A percentile compares a stretch with the other conserved stretches of the same genome.
phyloP scores from a whole-genome alignment of 108 stramenopile genomes.

The Craspedostauros australis region DNA sequence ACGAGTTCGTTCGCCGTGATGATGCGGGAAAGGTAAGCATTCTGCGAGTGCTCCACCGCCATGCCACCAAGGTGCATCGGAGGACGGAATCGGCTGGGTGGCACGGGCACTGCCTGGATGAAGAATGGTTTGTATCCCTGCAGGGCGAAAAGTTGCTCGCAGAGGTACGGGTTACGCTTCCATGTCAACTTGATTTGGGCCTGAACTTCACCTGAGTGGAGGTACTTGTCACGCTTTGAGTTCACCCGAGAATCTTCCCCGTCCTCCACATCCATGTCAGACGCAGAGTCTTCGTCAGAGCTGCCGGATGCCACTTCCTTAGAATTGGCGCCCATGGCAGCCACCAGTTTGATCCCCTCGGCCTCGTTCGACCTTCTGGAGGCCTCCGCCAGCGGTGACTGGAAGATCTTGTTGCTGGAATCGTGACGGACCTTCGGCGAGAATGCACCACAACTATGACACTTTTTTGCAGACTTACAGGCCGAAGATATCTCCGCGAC shows the following conservation, averaged over 20 bases:
- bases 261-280: conserved; percentile 17
- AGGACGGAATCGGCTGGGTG: conserved; percentile 95
- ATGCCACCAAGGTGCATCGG: conserved; percentile 86
- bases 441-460: conserved; percentile 87
- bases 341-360: conserved; percentile 51
- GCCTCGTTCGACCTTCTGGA: conserved; percentile 45
- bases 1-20: conserved; percentile 66
- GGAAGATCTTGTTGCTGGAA: conserved; percentile 93
- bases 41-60: conserved; percentile 95
- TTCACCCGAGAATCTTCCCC: conserved; percentile 36
- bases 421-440: conserved; percentile 90
- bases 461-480: conserved; percentile 50
- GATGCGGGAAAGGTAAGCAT: conserved; percentile 79
- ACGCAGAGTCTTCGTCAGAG: conserved; percentile 2
- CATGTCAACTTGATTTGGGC: conserved; percentile 88
- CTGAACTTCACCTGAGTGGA: conserved; percentile 90
- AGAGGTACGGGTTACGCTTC: conserved; percentile 59
- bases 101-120: conserved; percentile 81
- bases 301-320: conserved; percentile 31
- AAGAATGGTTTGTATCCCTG: conserved; percentile 85
- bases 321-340: conserved; percentile 40
- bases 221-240: conserved; percentile 65
- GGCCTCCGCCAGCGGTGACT: conserved; percentile 36
- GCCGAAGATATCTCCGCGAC: conserved; percentile 65
- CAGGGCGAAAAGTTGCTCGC: conserved; percentile 68